These are phyloP conservation scores for Lanmaoa pseudosensibilis DNA, from an alignment of 768 basidiomycete species.

Conservation along the genomic window DNA sequence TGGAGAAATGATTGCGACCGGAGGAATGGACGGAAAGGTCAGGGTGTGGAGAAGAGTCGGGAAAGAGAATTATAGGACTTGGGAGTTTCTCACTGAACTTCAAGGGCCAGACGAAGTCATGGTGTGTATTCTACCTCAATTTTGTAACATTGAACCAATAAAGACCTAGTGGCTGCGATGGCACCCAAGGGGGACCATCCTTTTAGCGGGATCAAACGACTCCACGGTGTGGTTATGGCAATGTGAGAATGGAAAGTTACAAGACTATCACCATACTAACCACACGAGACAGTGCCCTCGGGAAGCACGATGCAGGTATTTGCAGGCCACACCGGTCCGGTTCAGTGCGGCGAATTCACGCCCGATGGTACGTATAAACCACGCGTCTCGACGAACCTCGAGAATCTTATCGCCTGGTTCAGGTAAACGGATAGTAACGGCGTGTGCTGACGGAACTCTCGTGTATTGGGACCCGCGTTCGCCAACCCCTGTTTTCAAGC, in stretches of 20 bases:
- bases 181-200: slow-evolving; percentile 91
- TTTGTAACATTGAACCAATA: slow-evolving; percentile 1
- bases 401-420: slow-evolving; percentile 5
- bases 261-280: background rate
- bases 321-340: slow-evolving; percentile 81
- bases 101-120: slow-evolving; percentile 95
- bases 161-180: slow-evolving; percentile 79
- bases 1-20: slow-evolving; percentile 91
- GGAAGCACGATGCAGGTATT: slow-evolving; percentile 97
- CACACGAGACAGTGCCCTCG: slow-evolving; percentile 68
- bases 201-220: slow-evolving; percentile 92
- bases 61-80: slow-evolving; percentile 67
- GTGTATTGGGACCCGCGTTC: slow-evolving; percentile 92
- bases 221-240: slow-evolving; percentile 97
- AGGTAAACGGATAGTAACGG: slow-evolving; percentile 90
- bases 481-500: slow-evolving; percentile 76
- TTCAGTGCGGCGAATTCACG: slow-evolving; percentile 87
- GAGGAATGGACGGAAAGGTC: slow-evolving; percentile 97
- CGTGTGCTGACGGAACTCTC: slow-evolving; percentile 76
- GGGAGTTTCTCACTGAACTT: slow-evolving; percentile 94
- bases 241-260: slow-evolving; percentile 49
- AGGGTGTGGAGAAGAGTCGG: slow-evolving; percentile 88
- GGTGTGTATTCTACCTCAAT: slow-evolving; percentile 49
- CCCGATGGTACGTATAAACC: slow-evolving; percentile 65
- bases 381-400: background rate